Evolutionary conservation across 345 rosid genomes (phyloP).

Genomic region (Rhizophora apiculata): DNA sequence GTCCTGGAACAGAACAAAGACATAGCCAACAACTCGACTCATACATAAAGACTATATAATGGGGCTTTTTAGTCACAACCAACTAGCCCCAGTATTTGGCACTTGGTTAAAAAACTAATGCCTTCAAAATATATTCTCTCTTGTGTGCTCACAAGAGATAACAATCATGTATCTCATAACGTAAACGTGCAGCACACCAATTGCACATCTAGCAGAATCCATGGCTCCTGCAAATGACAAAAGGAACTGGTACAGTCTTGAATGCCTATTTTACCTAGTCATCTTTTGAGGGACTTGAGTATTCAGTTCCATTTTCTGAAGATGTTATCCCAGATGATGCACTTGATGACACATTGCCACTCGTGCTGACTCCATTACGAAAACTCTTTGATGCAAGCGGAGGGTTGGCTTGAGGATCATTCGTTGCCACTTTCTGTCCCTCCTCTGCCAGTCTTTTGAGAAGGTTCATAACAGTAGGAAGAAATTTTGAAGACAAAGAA

Average conservation of each 20-base stretch:
- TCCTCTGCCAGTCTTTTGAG: conserved; percentile 71
- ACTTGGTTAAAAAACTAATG: conserved; percentile 43
- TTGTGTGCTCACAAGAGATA: conserved; percentile 14
- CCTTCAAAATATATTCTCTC: conserved; percentile 34
- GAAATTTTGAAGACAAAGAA: conserved; percentile 71
- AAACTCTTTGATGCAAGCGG: conserved; percentile 32
- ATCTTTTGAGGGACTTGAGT: conserved; percentile 45
- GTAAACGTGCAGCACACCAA: conserved; percentile 3
- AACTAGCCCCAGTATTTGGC: conserved; percentile 26
- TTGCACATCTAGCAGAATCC: conserved; percentile 14
- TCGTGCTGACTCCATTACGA: conserved; percentile 40
- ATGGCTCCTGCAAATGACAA: conserved; percentile 17
- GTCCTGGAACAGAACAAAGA: conserved; percentile 6
- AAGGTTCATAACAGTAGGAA: conserved; percentile 93
- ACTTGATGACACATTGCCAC: conserved; percentile 38
- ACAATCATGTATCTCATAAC: conserved; percentile 17
- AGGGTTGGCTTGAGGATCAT: conserved; percentile 38
- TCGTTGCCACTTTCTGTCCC: conserved; percentile 53
- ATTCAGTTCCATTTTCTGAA: conserved; percentile 32
- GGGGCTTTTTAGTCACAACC: conserved; percentile 21
- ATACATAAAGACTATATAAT: conserved; percentile 17
- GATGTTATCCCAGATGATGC: conserved; percentile 47
- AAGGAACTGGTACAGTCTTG: background rate
- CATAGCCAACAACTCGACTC: conserved; percentile 18
- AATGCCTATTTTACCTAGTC: conserved; percentile 36